phyloP scores from a whole-genome alignment of 1,284 basidiomycete genomes.

The Malassezia caprae region DNA sequence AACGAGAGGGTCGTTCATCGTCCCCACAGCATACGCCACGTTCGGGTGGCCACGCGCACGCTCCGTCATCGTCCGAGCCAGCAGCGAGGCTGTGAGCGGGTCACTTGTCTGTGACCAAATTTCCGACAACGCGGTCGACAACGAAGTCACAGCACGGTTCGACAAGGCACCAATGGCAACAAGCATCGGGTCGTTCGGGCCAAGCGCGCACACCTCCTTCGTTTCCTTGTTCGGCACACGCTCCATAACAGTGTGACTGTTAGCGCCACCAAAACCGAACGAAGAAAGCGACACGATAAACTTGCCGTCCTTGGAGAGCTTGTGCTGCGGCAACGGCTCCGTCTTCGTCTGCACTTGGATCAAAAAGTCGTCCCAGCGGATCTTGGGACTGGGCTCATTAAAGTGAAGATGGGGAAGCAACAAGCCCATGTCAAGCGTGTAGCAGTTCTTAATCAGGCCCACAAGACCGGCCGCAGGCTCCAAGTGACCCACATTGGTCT shows the following conservation, averaged over 20 bases:
- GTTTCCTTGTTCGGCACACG: slow-evolving; percentile 10
- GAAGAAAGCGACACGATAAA: slow-evolving; percentile 16
- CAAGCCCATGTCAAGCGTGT: slow-evolving; percentile 14
- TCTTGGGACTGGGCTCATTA: slow-evolving; percentile 10
- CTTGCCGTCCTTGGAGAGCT: slow-evolving; percentile 18
- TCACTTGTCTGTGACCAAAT: slow-evolving; percentile 3
- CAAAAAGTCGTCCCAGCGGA: slow-evolving; percentile 19
- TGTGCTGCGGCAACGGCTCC: slow-evolving; percentile 12
- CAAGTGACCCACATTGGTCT: slow-evolving; percentile 23
- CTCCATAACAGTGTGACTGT: slow-evolving; percentile 22
- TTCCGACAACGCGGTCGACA: slow-evolving; percentile 2
- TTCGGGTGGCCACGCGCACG: slow-evolving; percentile 19
- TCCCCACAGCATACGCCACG: slow-evolving; percentile 12
- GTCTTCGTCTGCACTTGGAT: slow-evolving; percentile 14
- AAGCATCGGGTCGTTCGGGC: slow-evolving; percentile 12
- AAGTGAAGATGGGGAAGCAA: slow-evolving; percentile 19
- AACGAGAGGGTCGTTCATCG: slow-evolving; percentile 3
- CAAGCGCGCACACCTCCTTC: not conserved
- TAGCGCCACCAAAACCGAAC: slow-evolving; percentile 24
- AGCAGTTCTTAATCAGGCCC: slow-evolving; percentile 18
- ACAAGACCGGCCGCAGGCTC: slow-evolving; percentile 20
- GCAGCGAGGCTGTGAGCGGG: slow-evolving; percentile 5
- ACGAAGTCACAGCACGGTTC: slow-evolving; percentile 18
- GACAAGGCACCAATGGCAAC: slow-evolving; percentile 16
- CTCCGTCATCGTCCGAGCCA: slow-evolving; percentile 17